These are phyloP conservation scores for Zygosaccharomyces siamensis DNA, from an alignment of 805 yeast species.

Conservation along the genomic window DNA sequence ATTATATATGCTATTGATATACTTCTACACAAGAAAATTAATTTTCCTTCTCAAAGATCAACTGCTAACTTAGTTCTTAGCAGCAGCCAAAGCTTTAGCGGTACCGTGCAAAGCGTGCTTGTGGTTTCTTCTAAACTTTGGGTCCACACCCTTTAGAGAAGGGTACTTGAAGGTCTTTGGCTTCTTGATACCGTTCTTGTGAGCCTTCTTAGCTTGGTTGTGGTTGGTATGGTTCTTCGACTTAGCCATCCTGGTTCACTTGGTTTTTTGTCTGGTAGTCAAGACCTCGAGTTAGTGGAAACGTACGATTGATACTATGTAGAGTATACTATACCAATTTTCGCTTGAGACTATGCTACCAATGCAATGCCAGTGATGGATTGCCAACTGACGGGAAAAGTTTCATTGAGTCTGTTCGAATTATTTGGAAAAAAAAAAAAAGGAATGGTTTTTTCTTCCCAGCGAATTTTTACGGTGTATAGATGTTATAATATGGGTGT, in stretches of 20 bases:
- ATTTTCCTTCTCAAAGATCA: neutral
- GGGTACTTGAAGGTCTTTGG: conserved; percentile 98
- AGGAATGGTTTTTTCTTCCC: neutral
- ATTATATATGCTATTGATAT: neutral
- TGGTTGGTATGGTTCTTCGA: conserved; percentile 99
- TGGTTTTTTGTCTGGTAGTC: conserved; percentile 8
- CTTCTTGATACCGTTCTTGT: conserved; percentile 99
- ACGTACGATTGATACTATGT: neutral
- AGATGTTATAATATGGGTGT: neutral
- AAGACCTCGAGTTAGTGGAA: neutral
- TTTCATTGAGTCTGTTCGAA: conserved; percentile 1
- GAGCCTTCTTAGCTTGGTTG: conserved; percentile 99
- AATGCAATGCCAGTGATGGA: neutral
- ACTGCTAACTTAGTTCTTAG: conserved; percentile 30
- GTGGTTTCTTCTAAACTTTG: conserved; percentile 99
- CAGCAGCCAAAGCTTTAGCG: conserved; percentile 85
- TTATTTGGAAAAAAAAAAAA: neutral
- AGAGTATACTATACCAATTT: neutral
- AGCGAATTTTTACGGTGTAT: neutral
- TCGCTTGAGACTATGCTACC: conserved; percentile 1
- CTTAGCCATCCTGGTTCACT: conserved; percentile 70
- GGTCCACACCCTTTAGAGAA: conserved; percentile 96
- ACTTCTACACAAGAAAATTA: conserved; percentile 5
- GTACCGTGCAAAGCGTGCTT: conserved; percentile 98
- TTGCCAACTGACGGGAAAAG: neutral